Evolutionary conservation across 768 basidiomycete species (phyloP).

Genomic region (Rhodotorula toruloides): DNA sequence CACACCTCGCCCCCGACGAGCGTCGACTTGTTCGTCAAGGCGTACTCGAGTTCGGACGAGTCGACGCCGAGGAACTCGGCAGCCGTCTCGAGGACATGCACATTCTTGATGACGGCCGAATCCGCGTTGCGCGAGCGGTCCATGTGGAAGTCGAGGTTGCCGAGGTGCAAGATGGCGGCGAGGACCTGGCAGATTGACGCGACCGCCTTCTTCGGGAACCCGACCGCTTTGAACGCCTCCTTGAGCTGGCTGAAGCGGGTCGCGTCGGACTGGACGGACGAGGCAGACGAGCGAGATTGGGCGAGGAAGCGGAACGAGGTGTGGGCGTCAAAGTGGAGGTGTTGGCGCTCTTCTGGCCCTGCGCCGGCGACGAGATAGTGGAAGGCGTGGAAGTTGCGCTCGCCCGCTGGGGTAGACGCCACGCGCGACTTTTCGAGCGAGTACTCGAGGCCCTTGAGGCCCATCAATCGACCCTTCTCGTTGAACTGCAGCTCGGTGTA

Average conservation of each 20-base stretch:
- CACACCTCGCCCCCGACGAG: slow-evolving; percentile 94
- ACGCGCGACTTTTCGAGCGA: slow-evolving; percentile 89
- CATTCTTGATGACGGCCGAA: slow-evolving; percentile 83
- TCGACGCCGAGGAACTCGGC: slow-evolving; percentile 83
- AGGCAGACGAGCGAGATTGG: slow-evolving; percentile 20
- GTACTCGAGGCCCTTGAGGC: slow-evolving; percentile 93
- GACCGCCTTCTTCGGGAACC: slow-evolving; percentile 76
- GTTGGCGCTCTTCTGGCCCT: slow-evolving; percentile 75
- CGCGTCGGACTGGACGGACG: slow-evolving; percentile 63
- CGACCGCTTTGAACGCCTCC: slow-evolving; percentile 84
- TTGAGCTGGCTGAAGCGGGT: slow-evolving; percentile 88
- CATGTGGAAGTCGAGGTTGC: slow-evolving; percentile 85
- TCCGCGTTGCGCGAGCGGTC: slow-evolving; percentile 81
- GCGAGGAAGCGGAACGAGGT: slow-evolving; percentile 73
- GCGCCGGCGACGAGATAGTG: slow-evolving; percentile 94
- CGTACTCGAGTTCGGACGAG: slow-evolving; percentile 58
- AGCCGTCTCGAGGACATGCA: slow-evolving; percentile 71
- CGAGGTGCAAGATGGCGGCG: slow-evolving; percentile 92
- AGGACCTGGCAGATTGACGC: slow-evolving; percentile 92
- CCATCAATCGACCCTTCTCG: slow-evolving; percentile 78
- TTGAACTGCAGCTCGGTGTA: slow-evolving; percentile 97
- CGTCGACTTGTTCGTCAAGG: slow-evolving; percentile 85
- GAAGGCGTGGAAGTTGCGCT: slow-evolving; percentile 96
- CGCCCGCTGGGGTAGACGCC: slow-evolving; percentile 77
- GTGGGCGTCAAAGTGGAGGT: slow-evolving; percentile 72